Evolutionary conservation across 1,284 basidiomycete species (phyloP).

Genomic region (Meira nashicola): DNA sequence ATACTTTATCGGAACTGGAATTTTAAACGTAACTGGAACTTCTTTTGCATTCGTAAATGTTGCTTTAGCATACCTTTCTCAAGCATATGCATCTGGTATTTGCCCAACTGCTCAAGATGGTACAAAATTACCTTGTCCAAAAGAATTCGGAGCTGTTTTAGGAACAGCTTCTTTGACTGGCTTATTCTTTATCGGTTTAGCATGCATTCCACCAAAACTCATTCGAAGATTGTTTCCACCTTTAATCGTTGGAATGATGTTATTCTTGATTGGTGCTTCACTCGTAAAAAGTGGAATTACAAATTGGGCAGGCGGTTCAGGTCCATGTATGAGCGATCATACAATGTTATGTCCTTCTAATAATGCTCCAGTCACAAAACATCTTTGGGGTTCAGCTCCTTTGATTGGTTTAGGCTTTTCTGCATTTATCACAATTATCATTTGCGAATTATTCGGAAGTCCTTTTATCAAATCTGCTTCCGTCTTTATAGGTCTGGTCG

Average conservation of each 20-base stretch:
- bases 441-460: constrained; percentile 27
- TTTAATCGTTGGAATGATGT: constrained; percentile 25
- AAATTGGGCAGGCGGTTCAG: constrained; percentile 28
- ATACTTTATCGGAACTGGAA: constrained; percentile 25
- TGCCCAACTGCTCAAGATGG: constrained; percentile 15
- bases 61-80: constrained; percentile 21
- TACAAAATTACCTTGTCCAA: constrained; percentile 20
- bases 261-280: constrained; percentile 21
- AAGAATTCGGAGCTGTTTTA: constrained; percentile 21
- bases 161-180: constrained; percentile 22
- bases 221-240: constrained; percentile 29
- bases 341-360: constrained; percentile 17
- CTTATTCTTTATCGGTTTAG: constrained; percentile 18
- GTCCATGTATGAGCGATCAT: constrained; percentile 19
- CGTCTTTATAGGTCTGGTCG: constrained; percentile 23
- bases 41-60: constrained; percentile 24
- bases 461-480: constrained; percentile 29
- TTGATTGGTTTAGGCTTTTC: constrained; percentile 27
- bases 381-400: constrained; percentile 22
- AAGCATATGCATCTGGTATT: constrained; percentile 19
- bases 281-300: constrained; percentile 21
- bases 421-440: constrained; percentile 23
- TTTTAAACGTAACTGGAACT: constrained; percentile 22
- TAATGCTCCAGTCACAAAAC: constrained; percentile 12
- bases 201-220: constrained; percentile 22